Base-by-base conservation (phyloP, 345 rosid genomes). In the Acer campestre region DNA sequence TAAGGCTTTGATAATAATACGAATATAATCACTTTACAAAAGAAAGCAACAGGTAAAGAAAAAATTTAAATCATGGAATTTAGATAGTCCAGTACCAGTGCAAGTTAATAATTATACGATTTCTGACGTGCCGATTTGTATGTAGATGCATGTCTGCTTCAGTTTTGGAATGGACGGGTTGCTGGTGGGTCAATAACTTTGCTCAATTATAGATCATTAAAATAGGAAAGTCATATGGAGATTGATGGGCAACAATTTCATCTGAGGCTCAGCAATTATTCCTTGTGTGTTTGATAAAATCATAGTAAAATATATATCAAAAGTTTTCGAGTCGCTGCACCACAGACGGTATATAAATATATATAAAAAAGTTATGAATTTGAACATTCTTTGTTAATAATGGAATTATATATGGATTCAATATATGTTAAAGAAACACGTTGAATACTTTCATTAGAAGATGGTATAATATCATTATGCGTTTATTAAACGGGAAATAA, bases 161-260 rank as follows among this genome's bases (percentile, higher is more conserved):
- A 58, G 61, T 70, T 70, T 16, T 61, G 40, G 73, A 48, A 63
- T 68, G 48, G 77, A 55, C 13, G 31, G 31, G 67, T 59, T 23
- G 38, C 38, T 35, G 38, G 42, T 25, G 76, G 67, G 62, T 61
- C 35, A 13, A 16, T 49, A 23, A 22, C 14, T 44, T 44, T 44
- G 56, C 56, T 3, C 64, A 48, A 12, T 16, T 70, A 49, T 61
- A 61, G 49, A 51, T 67, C 18, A 58, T 66, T 27, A 63, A 76
- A 44, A 3, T 31, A 20, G 44, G 18, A 51, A 51, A 51, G 56
- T 18, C 7, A 51, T 3, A 49, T 2, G 14, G 55, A 49, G 14
- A 49, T 13, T 42, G 46, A 14, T 49, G 14, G 16, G 5, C 16
- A 11, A 49, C 55, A 13, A 13, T 49, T 49, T 49, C 16, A 49